Evolutionary conservation across 106 monocot species (phyloP), one percentile per base, ranked within the genome.

Genomic region (Ottelia alismoides): DNA sequence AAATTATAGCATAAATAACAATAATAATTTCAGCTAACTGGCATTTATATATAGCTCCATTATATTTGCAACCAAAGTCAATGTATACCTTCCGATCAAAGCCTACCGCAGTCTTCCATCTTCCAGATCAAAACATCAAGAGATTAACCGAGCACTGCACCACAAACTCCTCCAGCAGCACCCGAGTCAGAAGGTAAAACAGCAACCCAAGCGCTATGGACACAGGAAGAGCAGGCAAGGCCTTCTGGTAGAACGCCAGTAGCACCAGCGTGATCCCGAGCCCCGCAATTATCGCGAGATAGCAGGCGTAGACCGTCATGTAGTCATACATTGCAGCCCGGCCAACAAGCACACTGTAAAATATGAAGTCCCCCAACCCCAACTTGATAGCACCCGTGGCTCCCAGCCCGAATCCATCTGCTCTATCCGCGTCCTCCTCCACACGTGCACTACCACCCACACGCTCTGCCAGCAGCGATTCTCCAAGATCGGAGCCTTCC

Each of bases 311-410:
- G 6, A 98, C 89, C 11, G 81, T 72, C 82, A 77, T 89, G 69
- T 63, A 82, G 62, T 89, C 85, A 53, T 82, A 98, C 61, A 85
- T 67, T 1, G 89, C 88, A 0, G 89, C 96, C 56, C 89, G 78
- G 27, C 82, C 96, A 3, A 98, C 96, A 63, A 98, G 58, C 0
- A 98, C 85, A 19, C 96, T 89, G 72, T 96, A 96, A 56, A 98
- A 98, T 43, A 98, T 98, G 65, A 98, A 98, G 50, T 98, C 96
- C 30, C 96, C 96, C 56, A 98, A 70, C 20, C 96, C 89, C 48
- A 98, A 67, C 64, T 98, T 98, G 63, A 98, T 98, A 5, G 85
- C 89, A 11, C 96, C 96, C 0, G 79, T 72, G 12, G 78, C 74
- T 2, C 88, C 73, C 61, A 98, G 65, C 16, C 89, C 85, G 28